Conservation (phyloP, 2,329 filamentous ascomycete species). For the Cordyceps sp. region DNA sequence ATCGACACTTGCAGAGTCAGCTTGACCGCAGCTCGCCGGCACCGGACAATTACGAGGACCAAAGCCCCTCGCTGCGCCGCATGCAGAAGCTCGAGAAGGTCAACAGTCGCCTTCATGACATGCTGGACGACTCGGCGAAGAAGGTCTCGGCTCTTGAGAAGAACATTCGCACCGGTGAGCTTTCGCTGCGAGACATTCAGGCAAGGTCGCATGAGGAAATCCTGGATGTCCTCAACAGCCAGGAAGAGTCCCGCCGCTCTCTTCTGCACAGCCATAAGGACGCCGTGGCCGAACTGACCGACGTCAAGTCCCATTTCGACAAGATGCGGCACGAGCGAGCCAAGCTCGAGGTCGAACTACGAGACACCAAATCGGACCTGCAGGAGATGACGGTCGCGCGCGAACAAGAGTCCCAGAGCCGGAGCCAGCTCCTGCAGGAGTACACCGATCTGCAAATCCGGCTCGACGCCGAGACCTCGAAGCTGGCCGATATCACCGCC, state of each 20-base stretch:
- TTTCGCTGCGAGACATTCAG: conserved; percentile 81
- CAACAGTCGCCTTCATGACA: conserved; percentile 80
- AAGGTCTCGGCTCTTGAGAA: conserved; percentile 84
- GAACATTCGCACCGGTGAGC: conserved; percentile 69
- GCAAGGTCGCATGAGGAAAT: conserved; percentile 89
- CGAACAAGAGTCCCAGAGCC: conserved; percentile 77
- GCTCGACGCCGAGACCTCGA: conserved; percentile 76
- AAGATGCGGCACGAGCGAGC: conserved; percentile 70
- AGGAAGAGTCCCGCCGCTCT: conserved; percentile 74
- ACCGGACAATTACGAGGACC: conserved; percentile 53
- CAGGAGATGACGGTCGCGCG: conserved; percentile 62
- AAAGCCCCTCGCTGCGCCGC: conserved; percentile 63
- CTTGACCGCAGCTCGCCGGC: conserved; percentile 51
- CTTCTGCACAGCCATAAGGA: conserved; percentile 75
- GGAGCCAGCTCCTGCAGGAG: conserved; percentile 77
- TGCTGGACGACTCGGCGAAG: conserved; percentile 84
- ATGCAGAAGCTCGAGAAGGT: conserved; percentile 86
- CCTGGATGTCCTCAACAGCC: conserved; percentile 79
- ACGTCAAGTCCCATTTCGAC: conserved; percentile 77
- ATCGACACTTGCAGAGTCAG: conserved; percentile 79
- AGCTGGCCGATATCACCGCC: conserved; percentile 65
- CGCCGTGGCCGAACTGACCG: conserved; percentile 67
- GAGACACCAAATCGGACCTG: conserved; percentile 69
- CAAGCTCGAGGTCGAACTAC: conserved; percentile 68
- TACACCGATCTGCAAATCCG: conserved; percentile 89